Evolutionary conservation across 2,329 filamentous ascomycete genomes (phyloP).

Genomic region (Balansia obtecta): DNA sequence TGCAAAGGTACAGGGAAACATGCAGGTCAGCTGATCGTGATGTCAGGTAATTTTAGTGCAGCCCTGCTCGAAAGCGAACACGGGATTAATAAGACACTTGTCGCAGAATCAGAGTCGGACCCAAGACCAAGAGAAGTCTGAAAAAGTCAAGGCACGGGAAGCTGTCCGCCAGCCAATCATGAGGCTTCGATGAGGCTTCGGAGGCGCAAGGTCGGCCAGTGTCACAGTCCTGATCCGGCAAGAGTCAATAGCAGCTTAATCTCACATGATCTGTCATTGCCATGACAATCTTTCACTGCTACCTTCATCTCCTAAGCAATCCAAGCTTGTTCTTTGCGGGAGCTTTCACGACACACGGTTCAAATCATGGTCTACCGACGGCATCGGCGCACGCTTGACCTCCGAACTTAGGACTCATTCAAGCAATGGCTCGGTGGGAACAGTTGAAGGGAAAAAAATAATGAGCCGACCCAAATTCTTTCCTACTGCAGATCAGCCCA

Average conservation of each 20-base stretch:
- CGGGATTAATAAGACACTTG: not conserved
- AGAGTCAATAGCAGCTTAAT: not conserved
- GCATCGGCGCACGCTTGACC: no score
- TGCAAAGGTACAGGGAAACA: not conserved
- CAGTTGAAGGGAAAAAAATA: not conserved
- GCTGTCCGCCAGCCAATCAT: not conserved
- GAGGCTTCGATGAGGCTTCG: not conserved
- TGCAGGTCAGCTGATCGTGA: not conserved
- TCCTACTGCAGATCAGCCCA: slow-evolving; percentile 9
- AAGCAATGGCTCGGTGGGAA: not conserved
- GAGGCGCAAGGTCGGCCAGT: not conserved
- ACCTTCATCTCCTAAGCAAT: no score
- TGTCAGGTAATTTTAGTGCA: not conserved
- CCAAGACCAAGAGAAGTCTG: not conserved
- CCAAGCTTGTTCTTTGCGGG: not conserved
- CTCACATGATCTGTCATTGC: not conserved
- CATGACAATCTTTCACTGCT: not conserved
- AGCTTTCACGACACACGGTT: no score
- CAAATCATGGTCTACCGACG: no score
- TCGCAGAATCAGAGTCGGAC: not conserved
- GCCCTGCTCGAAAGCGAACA: not conserved
- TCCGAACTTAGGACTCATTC: not conserved
- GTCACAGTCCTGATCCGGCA: not conserved
- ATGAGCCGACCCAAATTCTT: not conserved
- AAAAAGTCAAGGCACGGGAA: not conserved